Evolutionary conservation across 2,329 filamentous ascomycete species (phyloP).

Genomic region (Aspergillus sp.): DNA sequence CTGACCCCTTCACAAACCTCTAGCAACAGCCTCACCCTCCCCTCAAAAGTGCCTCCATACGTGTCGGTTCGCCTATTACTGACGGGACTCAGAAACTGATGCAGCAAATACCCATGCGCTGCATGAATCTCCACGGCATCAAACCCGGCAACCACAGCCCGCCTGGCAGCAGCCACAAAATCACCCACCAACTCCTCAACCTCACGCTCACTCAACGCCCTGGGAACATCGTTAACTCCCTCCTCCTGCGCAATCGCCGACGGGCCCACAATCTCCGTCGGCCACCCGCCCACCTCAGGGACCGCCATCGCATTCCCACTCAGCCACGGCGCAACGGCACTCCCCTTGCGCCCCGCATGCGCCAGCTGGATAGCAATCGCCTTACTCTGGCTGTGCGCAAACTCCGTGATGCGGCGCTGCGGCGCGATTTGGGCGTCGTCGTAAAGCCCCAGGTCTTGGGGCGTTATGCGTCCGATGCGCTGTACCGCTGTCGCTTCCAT

Average conservation of each 20-base stretch:
- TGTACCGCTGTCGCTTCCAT: conserved; percentile 77
- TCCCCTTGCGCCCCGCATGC: conserved; percentile 71
- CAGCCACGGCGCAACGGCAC: conserved; percentile 55
- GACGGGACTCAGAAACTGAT: conserved; percentile 25
- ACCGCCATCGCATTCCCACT: conserved; percentile 38
- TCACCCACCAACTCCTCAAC: conserved; percentile 33
- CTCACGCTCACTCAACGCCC: conserved; percentile 29
- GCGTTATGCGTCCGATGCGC: conserved; percentile 77
- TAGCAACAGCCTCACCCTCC: conserved; percentile 1
- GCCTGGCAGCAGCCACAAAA: conserved; percentile 26
- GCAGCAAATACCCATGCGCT: conserved; percentile 28
- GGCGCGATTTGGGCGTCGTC: conserved; percentile 76
- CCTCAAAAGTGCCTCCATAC: conserved; percentile 22
- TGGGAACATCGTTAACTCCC: conserved; percentile 8
- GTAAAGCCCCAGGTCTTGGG: conserved; percentile 65
- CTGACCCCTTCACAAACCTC: conserved; percentile 33
- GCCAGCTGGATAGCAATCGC: conserved; percentile 77
- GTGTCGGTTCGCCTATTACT: conserved; percentile 25
- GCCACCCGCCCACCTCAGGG: conserved; percentile 55
- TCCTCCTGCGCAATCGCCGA: conserved; percentile 12
- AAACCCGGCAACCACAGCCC: conserved; percentile 34
- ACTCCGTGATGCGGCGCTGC: conserved; percentile 67
- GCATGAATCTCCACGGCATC: conserved; percentile 32
- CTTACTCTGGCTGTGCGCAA: conserved; percentile 74
- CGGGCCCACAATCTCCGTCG: conserved; percentile 51